phyloP scores from a whole-genome alignment of 2,329 filamentous ascomycete genomes.

The Endoconidiophora laricicola region DNA sequence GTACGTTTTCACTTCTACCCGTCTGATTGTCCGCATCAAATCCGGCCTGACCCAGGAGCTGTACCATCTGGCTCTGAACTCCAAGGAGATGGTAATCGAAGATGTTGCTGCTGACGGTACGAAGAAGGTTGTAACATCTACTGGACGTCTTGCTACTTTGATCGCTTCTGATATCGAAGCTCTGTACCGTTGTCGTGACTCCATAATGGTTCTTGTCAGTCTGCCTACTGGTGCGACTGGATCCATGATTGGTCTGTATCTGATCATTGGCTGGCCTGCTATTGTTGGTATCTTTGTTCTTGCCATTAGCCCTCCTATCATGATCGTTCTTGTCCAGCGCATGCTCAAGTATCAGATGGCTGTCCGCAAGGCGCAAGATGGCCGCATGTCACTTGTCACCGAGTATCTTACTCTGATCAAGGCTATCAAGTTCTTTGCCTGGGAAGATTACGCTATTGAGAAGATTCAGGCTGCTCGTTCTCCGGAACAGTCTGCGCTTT shows the following conservation, averaged over 20 bases:
- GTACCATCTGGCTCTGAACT: constrained; percentile 36
- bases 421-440: constrained; percentile 44
- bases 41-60: constrained; percentile 41
- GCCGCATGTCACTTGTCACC: constrained; percentile 38
- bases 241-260: constrained; percentile 35
- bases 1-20: constrained; percentile 40
- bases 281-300: constrained; percentile 34
- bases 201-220: constrained; percentile 30
- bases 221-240: constrained; percentile 30
- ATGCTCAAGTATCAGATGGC: constrained; percentile 34
- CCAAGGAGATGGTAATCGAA: constrained; percentile 41
- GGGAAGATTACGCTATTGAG: constrained; percentile 37
- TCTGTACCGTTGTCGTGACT: constrained; percentile 33
- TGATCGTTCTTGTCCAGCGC: constrained; percentile 29
- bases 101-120: constrained; percentile 13
- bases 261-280: constrained; percentile 38
- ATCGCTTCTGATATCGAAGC: constrained; percentile 43
- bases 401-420: constrained; percentile 42
- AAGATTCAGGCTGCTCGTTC: constrained; percentile 32
- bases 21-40: constrained; percentile 34
- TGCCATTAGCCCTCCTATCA: constrained; percentile 31
- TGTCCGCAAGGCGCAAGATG: constrained; percentile 39
- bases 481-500: constrained; percentile 36
- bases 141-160: constrained; percentile 36
- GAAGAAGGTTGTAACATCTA: constrained; percentile 25